A percentile compares a stretch with the other conserved stretches of the same genome.
phyloP scores from a whole-genome alignment of 192 early-diverging fungal genomes.

The Podochytrium sp. region DNA sequence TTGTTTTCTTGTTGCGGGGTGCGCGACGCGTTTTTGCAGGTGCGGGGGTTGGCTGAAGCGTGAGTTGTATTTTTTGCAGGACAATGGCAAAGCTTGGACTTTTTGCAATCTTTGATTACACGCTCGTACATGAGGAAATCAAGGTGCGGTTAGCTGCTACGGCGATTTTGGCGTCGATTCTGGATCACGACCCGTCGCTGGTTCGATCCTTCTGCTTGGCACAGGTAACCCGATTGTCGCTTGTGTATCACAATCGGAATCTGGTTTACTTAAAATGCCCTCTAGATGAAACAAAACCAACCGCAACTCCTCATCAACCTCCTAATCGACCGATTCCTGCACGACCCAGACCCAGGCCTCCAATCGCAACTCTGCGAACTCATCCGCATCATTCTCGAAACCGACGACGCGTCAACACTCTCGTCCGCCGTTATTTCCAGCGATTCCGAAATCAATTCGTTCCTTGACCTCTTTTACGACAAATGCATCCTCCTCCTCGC shows the following conservation, averaged over 20 bases:
- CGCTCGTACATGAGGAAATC: constrained; percentile 60
- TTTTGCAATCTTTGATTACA: constrained; percentile 76
- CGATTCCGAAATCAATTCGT: constrained; percentile 72
- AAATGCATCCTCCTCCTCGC: constrained; percentile 61
- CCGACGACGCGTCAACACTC: constrained; percentile 26
- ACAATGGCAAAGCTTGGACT: constrained; percentile 77
- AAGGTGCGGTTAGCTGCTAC: constrained; percentile 65
- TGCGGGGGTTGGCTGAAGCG: too few relatives aligned
- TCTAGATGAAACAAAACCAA: constrained; percentile 20
- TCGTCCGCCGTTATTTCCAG: constrained; percentile 28
- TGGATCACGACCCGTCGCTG: constrained; percentile 80
- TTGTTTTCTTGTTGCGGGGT: constrained; percentile 10
- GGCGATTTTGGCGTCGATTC: constrained; percentile 70
- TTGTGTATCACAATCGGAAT: not conserved
- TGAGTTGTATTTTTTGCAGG: too few relatives aligned
- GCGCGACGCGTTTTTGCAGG: not conserved
- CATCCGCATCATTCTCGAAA: constrained; percentile 77
- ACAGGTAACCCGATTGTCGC: constrained; percentile 44
- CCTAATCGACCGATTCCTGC: constrained; percentile 67
- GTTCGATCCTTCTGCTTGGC: constrained; percentile 72
- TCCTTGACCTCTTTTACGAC: constrained; percentile 81
- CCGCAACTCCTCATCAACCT: constrained; percentile 67
- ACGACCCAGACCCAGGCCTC: constrained; percentile 65
- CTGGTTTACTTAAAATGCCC: constrained; percentile 5
- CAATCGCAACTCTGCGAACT: constrained; percentile 76